A percentile compares a stretch with the other conserved stretches of the same genome.
These are phyloP conservation scores for Thecamonas trahens DNA, from an alignment of 78 protist species.

Conservation along the genomic window DNA sequence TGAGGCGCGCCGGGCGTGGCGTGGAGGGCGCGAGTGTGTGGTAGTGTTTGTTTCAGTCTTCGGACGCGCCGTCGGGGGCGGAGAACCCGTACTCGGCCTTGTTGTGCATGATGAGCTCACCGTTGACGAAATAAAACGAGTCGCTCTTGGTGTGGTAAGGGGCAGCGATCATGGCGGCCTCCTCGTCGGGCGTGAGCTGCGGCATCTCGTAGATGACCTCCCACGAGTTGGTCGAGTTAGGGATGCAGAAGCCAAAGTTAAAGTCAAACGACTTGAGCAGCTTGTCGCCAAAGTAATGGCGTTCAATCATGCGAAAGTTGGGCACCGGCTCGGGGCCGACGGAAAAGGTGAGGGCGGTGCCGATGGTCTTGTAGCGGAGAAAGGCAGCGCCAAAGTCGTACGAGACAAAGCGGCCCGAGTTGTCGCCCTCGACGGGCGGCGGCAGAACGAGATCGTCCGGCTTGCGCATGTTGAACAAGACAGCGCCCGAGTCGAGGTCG, in stretches of 20 bases:
- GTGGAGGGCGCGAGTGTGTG: too few species aligned
- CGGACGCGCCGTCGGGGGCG: too few species aligned
- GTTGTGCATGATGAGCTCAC: constrained; percentile 75
- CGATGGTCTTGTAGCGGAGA: constrained; percentile 19
- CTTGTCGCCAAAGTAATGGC: constrained; percentile 63
- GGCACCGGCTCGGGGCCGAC: constrained; percentile 57
- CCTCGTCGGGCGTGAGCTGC: constrained; percentile 3
- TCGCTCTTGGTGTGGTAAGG: constrained; percentile 64
- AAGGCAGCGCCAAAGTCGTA: constrained; percentile 48
- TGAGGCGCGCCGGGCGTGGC: too few species aligned
- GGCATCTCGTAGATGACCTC: constrained; percentile 60
- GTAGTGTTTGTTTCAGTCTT: background rate
- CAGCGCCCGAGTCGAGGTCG: constrained; percentile 24
- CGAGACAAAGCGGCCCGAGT: constrained; percentile 19
- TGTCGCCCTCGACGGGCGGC: constrained; percentile 11
- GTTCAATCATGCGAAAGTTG: constrained; percentile 76
- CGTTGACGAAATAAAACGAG: constrained; percentile 70
- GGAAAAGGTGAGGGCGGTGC: constrained; percentile 46
- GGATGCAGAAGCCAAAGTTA: constrained; percentile 73
- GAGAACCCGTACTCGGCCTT: constrained; percentile 50
- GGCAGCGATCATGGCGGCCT: constrained; percentile 25
- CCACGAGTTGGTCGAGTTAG: constrained; percentile 59
- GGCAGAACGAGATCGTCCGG: background rate
- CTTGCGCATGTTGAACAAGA: background rate
- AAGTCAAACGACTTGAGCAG: constrained; percentile 72